Percentiles rank a stretch among this genome's conserved stretches.
Conservation (phyloP, 1,284 basidiomycete species). For the Sporisorium sorghi region DNA sequence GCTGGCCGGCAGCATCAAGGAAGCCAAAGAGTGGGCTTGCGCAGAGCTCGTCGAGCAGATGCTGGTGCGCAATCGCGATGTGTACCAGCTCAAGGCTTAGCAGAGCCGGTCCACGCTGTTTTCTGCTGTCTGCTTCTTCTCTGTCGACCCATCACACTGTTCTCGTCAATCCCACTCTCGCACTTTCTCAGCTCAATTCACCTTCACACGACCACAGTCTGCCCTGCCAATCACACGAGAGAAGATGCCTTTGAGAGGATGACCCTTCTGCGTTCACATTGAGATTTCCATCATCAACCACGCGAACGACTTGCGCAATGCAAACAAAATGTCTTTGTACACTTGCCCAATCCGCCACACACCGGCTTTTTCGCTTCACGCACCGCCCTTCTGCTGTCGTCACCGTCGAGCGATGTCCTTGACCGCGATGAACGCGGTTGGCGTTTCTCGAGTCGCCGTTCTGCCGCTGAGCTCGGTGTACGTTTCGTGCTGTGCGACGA, state of each 20-base stretch:
- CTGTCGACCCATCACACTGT: neutral
- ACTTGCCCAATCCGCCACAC: slow-evolving; percentile 31
- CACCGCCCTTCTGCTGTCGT: too few species aligned
- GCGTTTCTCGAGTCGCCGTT: neutral
- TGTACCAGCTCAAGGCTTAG: neutral
- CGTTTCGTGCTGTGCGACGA: too few species aligned
- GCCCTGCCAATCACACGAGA: too few species aligned
- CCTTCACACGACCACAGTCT: too few species aligned
- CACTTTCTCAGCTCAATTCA: neutral
- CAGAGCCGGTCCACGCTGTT: neutral
- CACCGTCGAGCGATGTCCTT: neutral
- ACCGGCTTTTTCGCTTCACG: too few species aligned
- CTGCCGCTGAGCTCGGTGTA: neutral
- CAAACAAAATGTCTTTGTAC: slow-evolving; percentile 46
- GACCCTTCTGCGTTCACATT: too few species aligned
- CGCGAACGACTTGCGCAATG: slow-evolving; percentile 19
- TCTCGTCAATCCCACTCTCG: too few species aligned
- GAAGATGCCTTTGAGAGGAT: too few species aligned
- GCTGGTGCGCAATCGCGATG: slow-evolving; percentile 7
- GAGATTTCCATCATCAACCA: neutral
- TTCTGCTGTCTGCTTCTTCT: neutral
- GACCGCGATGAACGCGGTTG: neutral
- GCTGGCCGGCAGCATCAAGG: slow-evolving; percentile 22
- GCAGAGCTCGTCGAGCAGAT: neutral
- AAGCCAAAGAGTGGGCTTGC: slow-evolving; percentile 32